Base-by-base conservation (phyloP, 176 grass and related monocot genomes). In the Triticum monococcum region DNA sequence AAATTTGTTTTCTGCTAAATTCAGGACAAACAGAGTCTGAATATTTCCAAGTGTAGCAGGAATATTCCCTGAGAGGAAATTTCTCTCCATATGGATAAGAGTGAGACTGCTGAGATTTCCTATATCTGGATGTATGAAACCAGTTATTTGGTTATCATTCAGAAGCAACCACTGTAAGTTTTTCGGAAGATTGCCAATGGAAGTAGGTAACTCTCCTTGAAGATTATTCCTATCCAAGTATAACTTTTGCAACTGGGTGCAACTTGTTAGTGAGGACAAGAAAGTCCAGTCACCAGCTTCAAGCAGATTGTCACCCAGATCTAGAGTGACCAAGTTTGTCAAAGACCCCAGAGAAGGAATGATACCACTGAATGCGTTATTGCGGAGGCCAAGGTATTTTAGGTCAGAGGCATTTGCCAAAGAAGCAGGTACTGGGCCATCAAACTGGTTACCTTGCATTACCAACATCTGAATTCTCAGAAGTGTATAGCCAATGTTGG, bases 281-380 rank as follows among this genome's bases (percentile, higher is more conserved):
- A 77, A 90, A n/a, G 17, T 72, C 89, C 89, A 90, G 38, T 86
- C 84, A 31, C 65, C 67, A 24, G 52, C 37, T 37, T 83, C 71
- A 17, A 90, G 72, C 1, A 50, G 52, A 54, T 91, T 91, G 20
- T 22, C 8, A 7, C 3, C 24, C 32, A 91, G 12, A 12, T 88
- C 26, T 16, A 77, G 3, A 10, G 18, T 1, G 36, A 5, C 37
- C 7, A 91, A 46, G 41, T 57, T 69, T 18, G 75, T 41, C 2
- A 91, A 9, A 7, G 81, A 79, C 13, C 79, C 66, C 25, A 84
- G 16, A 9, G 60, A 25, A 60, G 89, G 89, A 35, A 91, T 41
- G 4, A 80, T 36, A 8, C 74, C 86, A 10, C 57, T 38, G 7
- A 91, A 67, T 1, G 41, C 8, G 59, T 91, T 88, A 4, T 7